Conservation (phyloP, 208 protist genomes). For the Leishmania major region DNA sequence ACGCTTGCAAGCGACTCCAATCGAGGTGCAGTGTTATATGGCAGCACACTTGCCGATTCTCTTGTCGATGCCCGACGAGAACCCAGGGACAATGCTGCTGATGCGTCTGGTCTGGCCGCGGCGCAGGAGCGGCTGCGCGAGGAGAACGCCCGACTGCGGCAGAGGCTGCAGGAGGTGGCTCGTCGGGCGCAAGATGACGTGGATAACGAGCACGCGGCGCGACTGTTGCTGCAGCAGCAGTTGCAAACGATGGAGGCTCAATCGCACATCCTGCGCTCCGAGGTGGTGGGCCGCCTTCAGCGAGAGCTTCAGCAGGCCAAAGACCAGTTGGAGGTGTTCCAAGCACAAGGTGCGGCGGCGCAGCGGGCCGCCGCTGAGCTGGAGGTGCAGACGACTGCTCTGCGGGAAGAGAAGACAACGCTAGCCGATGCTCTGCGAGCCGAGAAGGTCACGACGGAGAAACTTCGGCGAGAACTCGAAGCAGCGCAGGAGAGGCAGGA, state of each 20-base stretch:
- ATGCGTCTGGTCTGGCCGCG: background rate
- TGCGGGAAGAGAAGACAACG: conserved; percentile 3
- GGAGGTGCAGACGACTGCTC: background rate
- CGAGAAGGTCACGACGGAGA: conserved; percentile 3
- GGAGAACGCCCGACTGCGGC: conserved; percentile 27
- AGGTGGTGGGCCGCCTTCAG: conserved; percentile 24
- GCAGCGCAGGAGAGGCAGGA: conserved; percentile 4
- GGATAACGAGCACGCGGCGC: conserved; percentile 30
- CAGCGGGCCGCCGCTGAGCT: conserved; percentile 13
- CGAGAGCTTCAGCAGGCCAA: conserved; percentile 10
- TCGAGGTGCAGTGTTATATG: background rate
- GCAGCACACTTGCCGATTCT: background rate
- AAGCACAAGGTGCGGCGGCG: conserved; percentile 11
- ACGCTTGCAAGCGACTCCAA: background rate
- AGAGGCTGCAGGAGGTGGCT: conserved; percentile 25
- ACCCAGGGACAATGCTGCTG: background rate
- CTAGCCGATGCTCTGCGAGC: background rate
- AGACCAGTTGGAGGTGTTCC: conserved; percentile 8
- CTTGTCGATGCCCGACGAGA: background rate
- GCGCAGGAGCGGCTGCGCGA: conserved; percentile 19
- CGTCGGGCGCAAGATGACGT: conserved; percentile 34
- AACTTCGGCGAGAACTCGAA: conserved; percentile 18
- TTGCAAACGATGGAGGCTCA: conserved; percentile 21
- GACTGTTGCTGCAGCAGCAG: conserved; percentile 23
- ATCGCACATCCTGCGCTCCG: conserved; percentile 24